Base-by-base conservation (phyloP, 1,284 basidiomycete species). In the Cryptococcus sp. region DNA sequence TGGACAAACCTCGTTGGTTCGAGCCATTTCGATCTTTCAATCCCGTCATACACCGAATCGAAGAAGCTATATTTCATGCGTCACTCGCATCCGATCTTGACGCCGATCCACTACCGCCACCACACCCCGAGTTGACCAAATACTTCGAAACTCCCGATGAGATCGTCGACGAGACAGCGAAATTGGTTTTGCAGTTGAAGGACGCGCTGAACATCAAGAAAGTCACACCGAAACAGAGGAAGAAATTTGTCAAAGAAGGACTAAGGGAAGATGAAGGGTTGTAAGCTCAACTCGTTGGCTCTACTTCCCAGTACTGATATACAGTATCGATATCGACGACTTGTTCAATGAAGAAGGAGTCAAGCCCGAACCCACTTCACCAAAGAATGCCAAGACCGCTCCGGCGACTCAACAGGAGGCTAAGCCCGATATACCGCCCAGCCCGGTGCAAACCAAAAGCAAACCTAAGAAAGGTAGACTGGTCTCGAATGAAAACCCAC, bases 11-110 rank as follows among this genome's bases (percentile, higher is more conserved):
- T 2, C 50, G 56, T 14, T 98, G 91, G 89, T 94, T 87, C 63
- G 83, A 86, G 55, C 81, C 86, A 0, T 76, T 80, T 1, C 76
- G 84, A 2, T 88, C 88, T 0, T 94, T 84, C 73, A 96, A 94
- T 63, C 92, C 94, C 0, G 84, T 88, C 4, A 81, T 96, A 25
- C 93, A 98, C 67, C 85, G 91, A 36, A 81, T 85, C 50, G 94
- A 94, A 67, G 90, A 96, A 75, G 92, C 92, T 2, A 84, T 93
- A 59, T 88, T 92, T 70, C 91, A 93, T 64, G 83, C 84, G 48
- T 88, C 89, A 0, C 79, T 89, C 11, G 84, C 87, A 7, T 75
- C 82, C 1, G 87, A 93, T 64, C 77, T 92, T 9, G 75, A 79
- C n/a, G 78, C 77, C 2, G 78, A 88, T 50, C 88, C 89, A 0